Conservation (phyloP, 805 yeast species). For the Yamadazyma insecticola region DNA sequence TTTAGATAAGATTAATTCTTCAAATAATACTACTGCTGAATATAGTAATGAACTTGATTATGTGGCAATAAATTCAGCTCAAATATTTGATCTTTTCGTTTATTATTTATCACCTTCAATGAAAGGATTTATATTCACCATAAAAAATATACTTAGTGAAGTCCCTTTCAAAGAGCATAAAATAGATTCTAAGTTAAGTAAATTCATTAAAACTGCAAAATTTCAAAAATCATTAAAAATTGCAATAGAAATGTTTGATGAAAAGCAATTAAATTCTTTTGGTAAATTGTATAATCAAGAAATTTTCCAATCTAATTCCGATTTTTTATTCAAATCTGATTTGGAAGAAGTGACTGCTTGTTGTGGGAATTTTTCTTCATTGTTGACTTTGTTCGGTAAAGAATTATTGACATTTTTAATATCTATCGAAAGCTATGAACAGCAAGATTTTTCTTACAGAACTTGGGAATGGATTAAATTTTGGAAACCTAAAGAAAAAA, state of each 20-base stretch:
- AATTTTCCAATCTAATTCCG: conserved; percentile 34
- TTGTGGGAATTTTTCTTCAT: conserved; percentile 72
- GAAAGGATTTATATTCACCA: conserved; percentile 59
- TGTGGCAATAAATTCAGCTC: conserved; percentile 27
- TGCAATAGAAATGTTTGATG: conserved; percentile 54
- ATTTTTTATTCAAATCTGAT: conserved; percentile 44
- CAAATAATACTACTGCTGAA: conserved; percentile 4
- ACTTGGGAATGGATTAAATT: conserved; percentile 52
- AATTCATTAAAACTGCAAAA: conserved; percentile 37
- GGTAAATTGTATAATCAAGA: conserved; percentile 53
- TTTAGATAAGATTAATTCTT: conserved; percentile 18
- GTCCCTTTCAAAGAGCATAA: conserved; percentile 43
- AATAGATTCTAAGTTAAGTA: conserved; percentile 18
- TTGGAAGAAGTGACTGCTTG: conserved; percentile 82
- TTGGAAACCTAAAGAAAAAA: conserved; percentile 31
- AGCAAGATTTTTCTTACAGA: conserved; percentile 16
- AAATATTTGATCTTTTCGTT: conserved; percentile 63
- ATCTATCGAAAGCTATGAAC: conserved; percentile 38
- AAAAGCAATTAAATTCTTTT: conserved; percentile 55
- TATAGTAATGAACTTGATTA: conserved; percentile 14
- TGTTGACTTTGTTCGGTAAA: conserved; percentile 57
- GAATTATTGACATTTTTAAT: conserved; percentile 50
- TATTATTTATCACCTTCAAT: conserved; percentile 69
- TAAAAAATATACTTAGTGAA: conserved; percentile 55
- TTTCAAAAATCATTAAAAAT: conserved; percentile 42